Evolutionary conservation across 192 early-diverging fungal genomes (phyloP).

Genomic region (Phycomyces blakesleeanus): DNA sequence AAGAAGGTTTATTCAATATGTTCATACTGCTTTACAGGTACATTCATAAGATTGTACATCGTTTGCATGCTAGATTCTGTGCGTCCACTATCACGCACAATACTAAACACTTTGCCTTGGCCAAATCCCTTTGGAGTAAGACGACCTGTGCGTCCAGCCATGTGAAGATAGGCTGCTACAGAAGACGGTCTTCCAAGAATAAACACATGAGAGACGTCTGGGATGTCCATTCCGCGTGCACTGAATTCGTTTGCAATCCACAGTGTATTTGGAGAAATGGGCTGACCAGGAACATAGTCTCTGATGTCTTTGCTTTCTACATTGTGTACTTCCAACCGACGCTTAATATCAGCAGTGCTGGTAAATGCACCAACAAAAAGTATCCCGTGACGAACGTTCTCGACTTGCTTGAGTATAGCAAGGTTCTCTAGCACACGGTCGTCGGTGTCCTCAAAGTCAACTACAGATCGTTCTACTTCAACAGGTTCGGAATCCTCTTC

Average conservation of each 20-base stretch:
- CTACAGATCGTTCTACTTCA: constrained; percentile 4
- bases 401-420: constrained; percentile 39
- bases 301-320: constrained; percentile 35
- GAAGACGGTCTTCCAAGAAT: constrained; percentile 75
- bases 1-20: constrained; percentile 25
- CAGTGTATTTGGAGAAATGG: neutral
- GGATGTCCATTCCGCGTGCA: constrained; percentile 83
- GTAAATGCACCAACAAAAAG: constrained; percentile 43
- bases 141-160: constrained; percentile 83
- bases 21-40: constrained; percentile 13
- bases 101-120: constrained; percentile 40
- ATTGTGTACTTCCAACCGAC: constrained; percentile 31
- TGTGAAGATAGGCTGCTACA: constrained; percentile 73
- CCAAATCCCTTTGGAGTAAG: constrained; percentile 56
- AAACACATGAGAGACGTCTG: constrained; percentile 72
- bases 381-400: constrained; percentile 40
- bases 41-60: constrained; percentile 40
- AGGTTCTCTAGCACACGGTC: constrained; percentile 50
- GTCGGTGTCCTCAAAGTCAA: constrained; percentile 35
- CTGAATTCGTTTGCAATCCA: constrained; percentile 67
- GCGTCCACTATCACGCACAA: constrained; percentile 41
- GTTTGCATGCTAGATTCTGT: constrained; percentile 37
- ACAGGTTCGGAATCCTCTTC: neutral
- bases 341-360: constrained; percentile 32
- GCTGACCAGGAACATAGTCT: constrained; percentile 14